These are phyloP conservation scores for Geotrichum reessii DNA, from an alignment of 1,139 yeast species.

Conservation along the genomic window DNA sequence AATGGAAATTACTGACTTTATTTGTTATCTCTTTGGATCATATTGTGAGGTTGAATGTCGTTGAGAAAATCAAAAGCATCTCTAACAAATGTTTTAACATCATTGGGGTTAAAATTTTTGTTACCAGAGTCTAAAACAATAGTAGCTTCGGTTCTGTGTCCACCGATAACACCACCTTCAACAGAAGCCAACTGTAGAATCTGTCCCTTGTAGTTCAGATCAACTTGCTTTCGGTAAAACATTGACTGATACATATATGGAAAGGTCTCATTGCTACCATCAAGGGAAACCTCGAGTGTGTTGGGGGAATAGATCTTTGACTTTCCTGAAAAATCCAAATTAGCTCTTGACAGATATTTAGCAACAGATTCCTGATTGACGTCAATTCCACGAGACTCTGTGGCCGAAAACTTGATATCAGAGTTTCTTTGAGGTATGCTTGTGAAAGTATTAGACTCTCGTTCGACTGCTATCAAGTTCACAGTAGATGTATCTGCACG, in stretches of 20 bases:
- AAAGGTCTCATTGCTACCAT: conserved; percentile 24
- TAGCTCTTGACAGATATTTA: conserved; percentile 39
- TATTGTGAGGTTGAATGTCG: conserved; percentile 11
- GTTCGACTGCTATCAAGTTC: conserved; percentile 45
- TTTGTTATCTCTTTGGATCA: neutral
- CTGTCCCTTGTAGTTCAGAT: conserved; percentile 37
- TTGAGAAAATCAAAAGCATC: conserved; percentile 11
- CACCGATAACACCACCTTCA: conserved; percentile 56
- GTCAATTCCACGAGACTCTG: conserved; percentile 35
- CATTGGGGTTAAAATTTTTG: conserved; percentile 3
- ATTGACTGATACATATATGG: conserved; percentile 44
- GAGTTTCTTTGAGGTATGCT: conserved; percentile 40
- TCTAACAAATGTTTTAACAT: conserved; percentile 10
- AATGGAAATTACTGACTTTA: neutral
- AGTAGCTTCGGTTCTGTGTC: conserved; percentile 46
- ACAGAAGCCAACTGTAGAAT: conserved; percentile 45
- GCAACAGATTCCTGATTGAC: conserved; percentile 33
- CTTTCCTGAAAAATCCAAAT: conserved; percentile 42
- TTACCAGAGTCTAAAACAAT: conserved; percentile 38
- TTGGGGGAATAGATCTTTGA: conserved; percentile 39
- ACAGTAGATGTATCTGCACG: conserved; percentile 42
- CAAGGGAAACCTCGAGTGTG: conserved; percentile 35
- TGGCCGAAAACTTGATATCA: conserved; percentile 46
- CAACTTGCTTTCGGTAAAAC: conserved; percentile 44
- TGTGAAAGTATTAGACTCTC: conserved; percentile 42